These are phyloP conservation scores for Cotoneaster glaucophyllus DNA, from an alignment of 306 rosid genomes.

Conservation along the genomic window DNA sequence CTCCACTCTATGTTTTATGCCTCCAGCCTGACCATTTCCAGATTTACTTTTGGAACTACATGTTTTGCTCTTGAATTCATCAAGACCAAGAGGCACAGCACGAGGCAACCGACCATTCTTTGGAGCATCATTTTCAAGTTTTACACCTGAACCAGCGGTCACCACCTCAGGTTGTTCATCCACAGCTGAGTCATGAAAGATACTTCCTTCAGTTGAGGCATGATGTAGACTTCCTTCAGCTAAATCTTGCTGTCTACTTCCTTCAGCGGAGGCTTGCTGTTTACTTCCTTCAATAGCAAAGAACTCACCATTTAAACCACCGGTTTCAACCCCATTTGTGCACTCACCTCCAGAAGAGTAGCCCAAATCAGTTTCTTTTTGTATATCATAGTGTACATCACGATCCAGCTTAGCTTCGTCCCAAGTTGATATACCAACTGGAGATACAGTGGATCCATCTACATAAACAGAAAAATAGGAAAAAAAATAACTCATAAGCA, in stretches of 20 bases:
- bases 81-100: conserved; percentile 76
- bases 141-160: conserved; percentile 26
- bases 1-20: conserved; percentile 68
- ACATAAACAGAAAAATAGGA: conserved; percentile 15
- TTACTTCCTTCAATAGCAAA: conserved; percentile 24
- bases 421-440: conserved; percentile 45
- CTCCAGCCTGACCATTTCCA: conserved; percentile 50
- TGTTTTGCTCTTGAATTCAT: conserved; percentile 86
- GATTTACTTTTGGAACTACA: conserved; percentile 50
- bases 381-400: conserved; percentile 23
- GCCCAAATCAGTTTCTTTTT: conserved; percentile 15
- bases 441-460: conserved; percentile 43
- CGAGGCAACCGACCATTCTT: conserved; percentile 46
- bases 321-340: conserved; percentile 19
- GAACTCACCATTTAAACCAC: conserved; percentile 24
- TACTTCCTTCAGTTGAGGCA: conserved; percentile 20
- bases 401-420: conserved; percentile 38
- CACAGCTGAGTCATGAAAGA: conserved; percentile 11
- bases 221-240: conserved; percentile 21
- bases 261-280: neutral
- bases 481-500: conserved; percentile 8
- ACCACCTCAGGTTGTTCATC: conserved; percentile 30
- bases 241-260: neutral
- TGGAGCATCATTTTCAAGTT: conserved; percentile 43
- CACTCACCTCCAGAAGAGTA: conserved; percentile 23